Percentiles rank a stretch among this genome's conserved stretches.
These are phyloP conservation scores for Sphenostylis stenocarpa DNA, from an alignment of 306 rosid species.

Conservation along the genomic window DNA sequence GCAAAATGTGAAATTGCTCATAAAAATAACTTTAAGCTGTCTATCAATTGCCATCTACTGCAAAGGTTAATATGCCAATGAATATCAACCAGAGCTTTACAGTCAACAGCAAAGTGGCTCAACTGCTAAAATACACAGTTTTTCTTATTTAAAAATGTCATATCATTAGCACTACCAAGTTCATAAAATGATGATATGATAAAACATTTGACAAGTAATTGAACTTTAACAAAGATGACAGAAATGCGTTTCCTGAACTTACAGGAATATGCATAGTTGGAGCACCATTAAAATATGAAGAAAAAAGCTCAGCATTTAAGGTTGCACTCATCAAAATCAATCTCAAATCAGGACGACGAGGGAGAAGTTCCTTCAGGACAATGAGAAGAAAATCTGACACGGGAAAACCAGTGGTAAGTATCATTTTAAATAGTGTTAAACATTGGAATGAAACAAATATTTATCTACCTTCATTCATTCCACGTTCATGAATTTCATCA, in stretches of 20 bases:
- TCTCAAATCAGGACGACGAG: slow-evolving; percentile 83
- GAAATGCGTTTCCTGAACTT: slow-evolving; percentile 37
- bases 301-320: slow-evolving; percentile 88
- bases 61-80: slow-evolving; percentile 8
- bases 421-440: slow-evolving; percentile 20
- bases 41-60: slow-evolving; percentile 6
- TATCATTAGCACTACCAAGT: too few relatives aligned
- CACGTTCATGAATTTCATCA: slow-evolving; percentile 99
- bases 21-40: neutral
- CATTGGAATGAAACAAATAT: slow-evolving; percentile 10
- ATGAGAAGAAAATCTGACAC: slow-evolving; percentile 95
- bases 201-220: slow-evolving; percentile 6
- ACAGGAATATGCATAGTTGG: slow-evolving; percentile 82
- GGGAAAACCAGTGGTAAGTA: slow-evolving; percentile 23
- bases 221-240: slow-evolving; percentile 4
- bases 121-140: slow-evolving; percentile 11
- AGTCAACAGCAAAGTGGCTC: slow-evolving; percentile 15
- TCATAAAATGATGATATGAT: neutral
- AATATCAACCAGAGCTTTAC: slow-evolving; percentile 8
- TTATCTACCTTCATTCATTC: slow-evolving; percentile 94
- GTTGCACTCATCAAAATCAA: slow-evolving; percentile 97
- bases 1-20: neutral
- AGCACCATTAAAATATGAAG: slow-evolving; percentile 80
- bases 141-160: slow-evolving; percentile 14
- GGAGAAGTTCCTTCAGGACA: slow-evolving; percentile 94